phyloP scores from a whole-genome alignment of 2,329 filamentous ascomycete genomes.

The Phymatotrichopsis omnivora region DNA sequence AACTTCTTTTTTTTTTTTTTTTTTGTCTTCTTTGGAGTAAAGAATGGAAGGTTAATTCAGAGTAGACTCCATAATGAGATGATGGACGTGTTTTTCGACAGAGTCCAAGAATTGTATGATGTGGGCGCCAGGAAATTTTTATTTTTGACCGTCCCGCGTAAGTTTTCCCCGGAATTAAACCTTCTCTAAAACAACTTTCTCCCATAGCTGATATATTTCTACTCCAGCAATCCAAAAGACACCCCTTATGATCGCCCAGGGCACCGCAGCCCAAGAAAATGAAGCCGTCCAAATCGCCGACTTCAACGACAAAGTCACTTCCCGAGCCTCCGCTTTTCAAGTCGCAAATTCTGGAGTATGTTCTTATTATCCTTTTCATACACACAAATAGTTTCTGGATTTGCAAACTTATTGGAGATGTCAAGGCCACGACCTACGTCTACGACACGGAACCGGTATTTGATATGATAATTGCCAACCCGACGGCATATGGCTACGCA shows the following conservation, averaged over 20 bases:
- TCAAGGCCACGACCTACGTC: constrained; percentile 1
- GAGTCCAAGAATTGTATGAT: constrained; percentile 39
- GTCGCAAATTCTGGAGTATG: not conserved
- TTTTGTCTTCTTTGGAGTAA: not conserved
- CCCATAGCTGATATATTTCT: not conserved
- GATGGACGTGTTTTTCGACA: constrained; percentile 36
- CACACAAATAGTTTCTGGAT: not conserved
- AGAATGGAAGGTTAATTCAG: not conserved
- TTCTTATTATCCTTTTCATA: not conserved
- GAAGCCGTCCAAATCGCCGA: constrained; percentile 10
- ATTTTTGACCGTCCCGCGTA: constrained; percentile 39
- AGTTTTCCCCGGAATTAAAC: too few relatives aligned
- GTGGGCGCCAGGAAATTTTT: constrained; percentile 43
- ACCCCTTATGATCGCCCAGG: constrained; percentile 14
- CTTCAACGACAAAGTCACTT: constrained; percentile 10
- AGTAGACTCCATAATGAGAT: constrained; percentile 6
- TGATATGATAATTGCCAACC: constrained; percentile 5
- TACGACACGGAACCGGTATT: constrained; percentile 11
- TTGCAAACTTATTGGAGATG: too few relatives aligned
- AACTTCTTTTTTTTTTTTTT: constrained; percentile 13
- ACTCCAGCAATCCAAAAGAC: constrained; percentile 30
- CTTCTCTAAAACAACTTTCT: too few relatives aligned
- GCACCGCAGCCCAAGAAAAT: not conserved
- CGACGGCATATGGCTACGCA: constrained; percentile 1
- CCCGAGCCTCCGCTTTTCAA: constrained; percentile 1